Evolutionary conservation across 345 rosid genomes (phyloP).

Genomic region (Noccaea caerulescens): DNA sequence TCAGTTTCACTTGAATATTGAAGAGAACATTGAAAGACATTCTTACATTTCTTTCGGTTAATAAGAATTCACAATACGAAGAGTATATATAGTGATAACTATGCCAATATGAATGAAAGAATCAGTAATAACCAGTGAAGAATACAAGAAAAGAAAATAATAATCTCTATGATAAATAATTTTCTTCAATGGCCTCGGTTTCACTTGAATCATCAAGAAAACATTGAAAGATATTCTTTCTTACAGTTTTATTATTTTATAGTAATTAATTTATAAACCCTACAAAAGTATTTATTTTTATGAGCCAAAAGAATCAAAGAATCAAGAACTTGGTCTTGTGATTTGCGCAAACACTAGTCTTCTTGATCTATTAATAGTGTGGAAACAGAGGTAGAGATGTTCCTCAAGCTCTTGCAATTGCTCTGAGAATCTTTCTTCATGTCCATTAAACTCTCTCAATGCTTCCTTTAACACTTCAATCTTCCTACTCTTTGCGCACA

Average conservation of each 20-base stretch:
- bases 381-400: constrained; percentile 68
- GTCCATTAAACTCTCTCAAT: constrained; percentile 54
- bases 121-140: no score
- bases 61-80: no score
- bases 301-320: constrained; percentile 32
- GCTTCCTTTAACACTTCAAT: constrained; percentile 63
- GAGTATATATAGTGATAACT: no score
- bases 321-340: constrained; percentile 35
- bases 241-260: not conserved
- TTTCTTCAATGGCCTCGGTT: constrained; percentile 17
- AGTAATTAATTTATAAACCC: constrained; percentile 5
- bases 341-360: constrained; percentile 60
- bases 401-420: constrained; percentile 80
- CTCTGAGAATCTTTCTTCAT: constrained; percentile 58
- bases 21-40: no score
- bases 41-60: no score
- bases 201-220: constrained; percentile 12
- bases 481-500: constrained; percentile 59
- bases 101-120: no score
- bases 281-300: constrained; percentile 4
- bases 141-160: no score
- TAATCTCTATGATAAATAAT: no score
- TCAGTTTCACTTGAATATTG: no score
- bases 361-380: constrained; percentile 78
- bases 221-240: not conserved